Conservation (phyloP, 2,329 filamentous ascomycete species). For the Colletotrichum navitas region DNA sequence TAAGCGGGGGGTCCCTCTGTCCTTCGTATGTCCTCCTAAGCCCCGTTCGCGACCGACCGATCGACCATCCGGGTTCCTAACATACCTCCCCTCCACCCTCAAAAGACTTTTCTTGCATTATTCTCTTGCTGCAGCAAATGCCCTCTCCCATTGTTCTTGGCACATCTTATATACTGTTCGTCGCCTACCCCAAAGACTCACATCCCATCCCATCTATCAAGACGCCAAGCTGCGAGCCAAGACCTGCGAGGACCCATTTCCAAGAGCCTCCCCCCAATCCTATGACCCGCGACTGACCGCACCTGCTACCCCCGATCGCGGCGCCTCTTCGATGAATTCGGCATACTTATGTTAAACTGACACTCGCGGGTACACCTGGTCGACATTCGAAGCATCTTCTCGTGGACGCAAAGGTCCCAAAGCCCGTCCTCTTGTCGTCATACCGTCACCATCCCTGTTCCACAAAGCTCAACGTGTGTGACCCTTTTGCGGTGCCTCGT, state of each 20-base stretch:
- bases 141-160: constrained; percentile 11
- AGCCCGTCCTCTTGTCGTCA: background rate
- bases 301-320: constrained; percentile 1
- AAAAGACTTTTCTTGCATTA: background rate
- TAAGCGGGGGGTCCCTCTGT: constrained; percentile 31
- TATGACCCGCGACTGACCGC: background rate
- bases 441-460: background rate
- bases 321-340: constrained; percentile 19
- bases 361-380: constrained; percentile 1
- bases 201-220: constrained; percentile 9
- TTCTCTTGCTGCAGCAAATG: background rate
- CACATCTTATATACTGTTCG: constrained; percentile 36
- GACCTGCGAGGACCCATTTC: constrained; percentile 26
- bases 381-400: constrained; percentile 4
- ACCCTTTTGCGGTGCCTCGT: background rate
- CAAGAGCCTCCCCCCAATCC: background rate
- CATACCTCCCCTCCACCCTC: constrained; percentile 15
- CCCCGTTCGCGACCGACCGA: constrained; percentile 30
- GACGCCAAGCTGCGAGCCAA: constrained; percentile 41
- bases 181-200: constrained; percentile 19
- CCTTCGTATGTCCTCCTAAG: constrained; percentile 33
- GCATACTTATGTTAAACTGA: constrained; percentile 1
- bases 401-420: constrained; percentile 21
- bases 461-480: constrained; percentile 4
- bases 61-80: constrained; percentile 40